Evolutionary conservation across 23 red algal species (phyloP).

Genomic region (Agarophyton chilense): DNA sequence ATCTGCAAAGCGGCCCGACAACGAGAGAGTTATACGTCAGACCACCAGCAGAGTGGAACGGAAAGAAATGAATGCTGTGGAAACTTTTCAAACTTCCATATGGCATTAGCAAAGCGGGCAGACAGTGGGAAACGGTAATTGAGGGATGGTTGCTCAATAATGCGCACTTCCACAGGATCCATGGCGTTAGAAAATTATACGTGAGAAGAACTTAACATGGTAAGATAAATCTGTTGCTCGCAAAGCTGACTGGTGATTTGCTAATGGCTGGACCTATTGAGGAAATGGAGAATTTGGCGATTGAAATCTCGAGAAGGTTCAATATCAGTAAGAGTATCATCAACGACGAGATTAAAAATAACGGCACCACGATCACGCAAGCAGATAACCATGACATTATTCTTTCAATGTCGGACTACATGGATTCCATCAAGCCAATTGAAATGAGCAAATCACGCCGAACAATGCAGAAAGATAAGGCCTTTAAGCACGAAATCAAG

Average conservation of each 20-base stretch:
- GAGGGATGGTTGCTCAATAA: neutral
- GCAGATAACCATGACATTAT: neutral
- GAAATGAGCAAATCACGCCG: neutral
- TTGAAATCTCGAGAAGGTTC: neutral
- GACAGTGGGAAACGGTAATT: constrained; percentile 2
- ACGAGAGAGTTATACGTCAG: constrained; percentile 21
- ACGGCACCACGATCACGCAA: constrained; percentile 14
- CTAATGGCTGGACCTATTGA: neutral
- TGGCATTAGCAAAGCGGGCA: constrained; percentile 20
- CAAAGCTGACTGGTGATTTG: constrained; percentile 22
- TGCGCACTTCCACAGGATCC: neutral
- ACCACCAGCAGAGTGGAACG: constrained; percentile 39
- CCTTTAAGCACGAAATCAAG: neutral
- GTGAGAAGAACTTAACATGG: neutral
- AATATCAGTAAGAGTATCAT: constrained; percentile 16
- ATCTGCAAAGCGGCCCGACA: constrained; percentile 27
- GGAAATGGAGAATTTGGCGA: neutral
- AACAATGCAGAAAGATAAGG: neutral
- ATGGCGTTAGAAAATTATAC: constrained; percentile 1
- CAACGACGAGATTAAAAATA: constrained; percentile 2
- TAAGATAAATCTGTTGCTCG: neutral
- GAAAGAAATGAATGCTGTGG: constrained; percentile 9
- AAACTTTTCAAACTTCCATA: constrained; percentile 39
- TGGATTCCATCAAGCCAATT: neutral
- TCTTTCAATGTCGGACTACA: neutral